Percentiles rank a stretch among this genome's conserved stretches.
Conservation (phyloP, 352 stramenopile species). For the Phytopythium ostracodes region DNA sequence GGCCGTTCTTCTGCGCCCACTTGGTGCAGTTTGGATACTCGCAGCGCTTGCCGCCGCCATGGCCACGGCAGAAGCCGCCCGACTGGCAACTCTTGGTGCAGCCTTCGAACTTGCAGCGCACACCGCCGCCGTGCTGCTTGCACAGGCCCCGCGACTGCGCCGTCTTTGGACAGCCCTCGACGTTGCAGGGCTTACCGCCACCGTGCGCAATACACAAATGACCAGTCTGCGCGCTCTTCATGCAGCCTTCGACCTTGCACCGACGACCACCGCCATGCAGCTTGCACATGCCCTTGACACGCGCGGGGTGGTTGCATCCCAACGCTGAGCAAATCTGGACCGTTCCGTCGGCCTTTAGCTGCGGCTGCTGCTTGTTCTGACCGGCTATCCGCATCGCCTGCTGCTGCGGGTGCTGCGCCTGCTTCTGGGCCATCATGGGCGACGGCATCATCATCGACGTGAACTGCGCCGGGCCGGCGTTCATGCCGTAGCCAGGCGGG, state of each 20-base stretch:
- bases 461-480: constrained; percentile 42
- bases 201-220: constrained; percentile 84
- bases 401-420: constrained; percentile 19
- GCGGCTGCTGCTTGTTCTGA: constrained; percentile 50
- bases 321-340: constrained; percentile 67
- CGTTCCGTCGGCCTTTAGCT: constrained; percentile 39
- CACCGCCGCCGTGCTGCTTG: constrained; percentile 81
- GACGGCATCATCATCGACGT: constrained; percentile 66
- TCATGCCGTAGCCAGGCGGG: constrained; percentile 17
- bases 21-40: constrained; percentile 84
- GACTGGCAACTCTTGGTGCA: constrained; percentile 87
- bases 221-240: constrained; percentile 84
- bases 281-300: constrained; percentile 87
- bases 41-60: constrained; percentile 82
- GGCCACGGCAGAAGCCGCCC: constrained; percentile 78
- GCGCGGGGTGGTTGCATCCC: constrained; percentile 73
- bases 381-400: constrained; percentile 36
- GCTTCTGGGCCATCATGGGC: constrained; percentile 32
- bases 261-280: constrained; percentile 70
- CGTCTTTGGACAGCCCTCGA: constrained; percentile 83
- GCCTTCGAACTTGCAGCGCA: constrained; percentile 83
- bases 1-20: constrained; percentile 85
- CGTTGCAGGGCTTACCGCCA: constrained; percentile 79
- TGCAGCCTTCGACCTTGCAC: constrained; percentile 86
- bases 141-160: constrained; percentile 80